Base-by-base conservation (phyloP, 305 asterid species). In the Solanum aculeatissimum region DNA sequence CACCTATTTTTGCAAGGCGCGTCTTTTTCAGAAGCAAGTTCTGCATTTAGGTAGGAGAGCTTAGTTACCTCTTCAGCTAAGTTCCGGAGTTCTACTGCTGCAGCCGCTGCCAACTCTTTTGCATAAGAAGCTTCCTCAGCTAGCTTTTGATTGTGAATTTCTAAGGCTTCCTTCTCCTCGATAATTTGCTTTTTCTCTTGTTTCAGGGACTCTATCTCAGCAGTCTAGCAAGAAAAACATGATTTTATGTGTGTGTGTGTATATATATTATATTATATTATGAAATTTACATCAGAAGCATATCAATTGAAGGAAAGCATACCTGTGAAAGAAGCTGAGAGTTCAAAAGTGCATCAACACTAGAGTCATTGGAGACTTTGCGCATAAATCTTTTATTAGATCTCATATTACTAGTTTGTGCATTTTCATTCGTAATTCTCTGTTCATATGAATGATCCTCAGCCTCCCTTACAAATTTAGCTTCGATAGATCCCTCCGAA, bases 41-140 rank as follows among this genome's bases (percentile, higher is more conserved):
- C 90, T 86, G 94, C 95, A 53, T 95, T 93, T 85, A 92, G 92
- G 86, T 93, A 95, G 85, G 98, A 92, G 84, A 95, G 68, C 35
- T 23, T 60, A 60, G 68, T 60, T 74, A 93, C 96, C 89, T 95
- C 97, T 87, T 89, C 97, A 55, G 97, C 98, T 87, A 95, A 88
- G 90, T 91, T 93, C 47, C 92, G 93, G 66, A 95, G 98, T 91
- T 95, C 98, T 63, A 91, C 94, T 86, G 97, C 98, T 42, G 98
- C 98, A 18, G 95, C 97, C 21, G 95, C 89, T 7, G 98, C 98
- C 40, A 95, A 92, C 87, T 95, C 97, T 88, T 92, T 95, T 16
- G 98, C 98, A 81, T 95, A 93, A 29, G 91, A 89, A 86, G 95
- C 94, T 91, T 94, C 98, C 78, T 92, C 94, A 9, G 91, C 85